Evolutionary conservation across 768 basidiomycete species (phyloP), one percentile per base, ranked within the genome.

Genomic region (Cystofilobasidium bisporidii): DNA sequence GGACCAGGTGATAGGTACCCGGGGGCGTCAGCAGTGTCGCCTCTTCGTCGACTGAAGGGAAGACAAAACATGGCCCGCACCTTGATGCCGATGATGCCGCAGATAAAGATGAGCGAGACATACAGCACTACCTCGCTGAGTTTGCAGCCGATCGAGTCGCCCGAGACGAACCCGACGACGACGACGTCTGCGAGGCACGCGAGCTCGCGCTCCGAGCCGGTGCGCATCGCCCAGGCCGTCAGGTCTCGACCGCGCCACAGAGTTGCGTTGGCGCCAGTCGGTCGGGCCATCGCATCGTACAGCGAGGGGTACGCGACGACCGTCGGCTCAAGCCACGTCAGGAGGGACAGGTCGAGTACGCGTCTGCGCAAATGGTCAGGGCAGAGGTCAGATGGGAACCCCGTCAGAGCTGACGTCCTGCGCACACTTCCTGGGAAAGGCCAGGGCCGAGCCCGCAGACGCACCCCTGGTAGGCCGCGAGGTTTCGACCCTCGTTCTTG

Each of bases 121-220:
- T 91, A 94, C 67, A 98, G 87, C 43, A 98, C 91, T 71, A 99
- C 87, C 66, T 86, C 82, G 11, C 94, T 96, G 10, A 94, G 92
- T 69, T 98, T 89, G 73, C 96, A 99, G 26, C 96, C 96, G 72
- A 98, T 92, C 64, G 85, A 87, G 73, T 86, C 87, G 66, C 89
- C 89, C 78, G 97, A 94, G 75, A 99, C 87, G 79, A 89, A 97
- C 10, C 96, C 96, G 70, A 97, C 86, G 26, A 85, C 86, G 69
- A 88, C 79, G 71, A 90, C 81, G 76, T 98, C 91, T 76, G 88
- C 81, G 66, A 99, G 81, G 78, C 96, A 99, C 70, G 83, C 82
- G 6, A 85, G 91, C 32, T 91, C 74, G 6, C 82, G 72, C 66
- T 81, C 82, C 72, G 89, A 83, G 45, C 83, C 84, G 11, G 83